These are phyloP conservation scores for Aquilaria yunnanensis DNA, from an alignment of 345 rosid genomes.

Conservation along the genomic window DNA sequence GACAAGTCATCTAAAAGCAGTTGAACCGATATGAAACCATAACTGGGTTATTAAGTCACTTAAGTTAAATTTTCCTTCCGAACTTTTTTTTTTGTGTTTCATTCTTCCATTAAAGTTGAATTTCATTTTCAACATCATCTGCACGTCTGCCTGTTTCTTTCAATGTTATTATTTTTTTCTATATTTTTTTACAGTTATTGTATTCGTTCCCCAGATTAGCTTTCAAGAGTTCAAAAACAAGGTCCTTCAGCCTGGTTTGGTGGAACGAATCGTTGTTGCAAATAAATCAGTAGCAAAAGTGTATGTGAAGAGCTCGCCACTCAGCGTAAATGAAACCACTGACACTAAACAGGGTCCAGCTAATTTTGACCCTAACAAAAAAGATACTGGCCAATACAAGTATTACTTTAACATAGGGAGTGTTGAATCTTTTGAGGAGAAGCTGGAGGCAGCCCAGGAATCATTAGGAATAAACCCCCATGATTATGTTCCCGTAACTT, in stretches of 20 bases:
- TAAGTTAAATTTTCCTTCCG: neutral
- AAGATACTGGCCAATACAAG: slow-evolving; percentile 27
- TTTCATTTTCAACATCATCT: neutral
- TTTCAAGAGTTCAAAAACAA: slow-evolving; percentile 58
- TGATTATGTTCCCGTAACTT: slow-evolving; percentile 36
- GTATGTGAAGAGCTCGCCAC: slow-evolving; percentile 23
- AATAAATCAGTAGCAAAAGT: slow-evolving; percentile 53
- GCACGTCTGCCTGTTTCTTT: neutral
- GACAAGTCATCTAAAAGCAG: too few relatives aligned
- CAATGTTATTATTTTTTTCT: neutral
- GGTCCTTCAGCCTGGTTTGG: slow-evolving; percentile 47
- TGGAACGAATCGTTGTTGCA: slow-evolving; percentile 38
- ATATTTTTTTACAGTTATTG: slow-evolving; percentile 6
- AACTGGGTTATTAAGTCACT: neutral
- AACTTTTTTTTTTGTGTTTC: neutral
- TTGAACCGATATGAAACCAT: neutral
- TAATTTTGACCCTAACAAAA: slow-evolving; percentile 14
- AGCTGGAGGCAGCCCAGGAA: slow-evolving; percentile 45
- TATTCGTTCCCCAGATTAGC: slow-evolving; percentile 30
- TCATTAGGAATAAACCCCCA: slow-evolving; percentile 38
- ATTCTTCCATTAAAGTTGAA: neutral
- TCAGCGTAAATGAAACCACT: slow-evolving; percentile 12
- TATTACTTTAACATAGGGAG: slow-evolving; percentile 40
- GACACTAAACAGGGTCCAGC: slow-evolving; percentile 18
- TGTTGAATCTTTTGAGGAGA: slow-evolving; percentile 49